Conservation (phyloP, 2,329 filamentous ascomycete genomes). For the Ilyonectria robusta region DNA sequence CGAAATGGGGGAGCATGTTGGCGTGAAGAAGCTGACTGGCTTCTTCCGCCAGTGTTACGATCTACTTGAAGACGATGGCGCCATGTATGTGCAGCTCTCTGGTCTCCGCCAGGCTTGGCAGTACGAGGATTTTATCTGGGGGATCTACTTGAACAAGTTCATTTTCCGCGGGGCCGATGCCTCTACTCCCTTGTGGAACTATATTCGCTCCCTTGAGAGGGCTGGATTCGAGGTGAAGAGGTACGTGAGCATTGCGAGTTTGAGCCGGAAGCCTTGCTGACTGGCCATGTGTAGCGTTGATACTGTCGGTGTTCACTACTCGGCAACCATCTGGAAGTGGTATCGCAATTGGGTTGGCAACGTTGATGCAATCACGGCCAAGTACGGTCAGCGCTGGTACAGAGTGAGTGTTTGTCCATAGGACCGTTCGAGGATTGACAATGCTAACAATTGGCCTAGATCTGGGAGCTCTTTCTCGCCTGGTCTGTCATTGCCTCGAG, state of each 20-base stretch:
- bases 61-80: conserved; percentile 94
- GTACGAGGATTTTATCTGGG: conserved; percentile 97
- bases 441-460: conserved; percentile 62
- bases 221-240: conserved; percentile 79
- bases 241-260: conserved; percentile 30
- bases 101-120: conserved; percentile 94
- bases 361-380: conserved; percentile 88
- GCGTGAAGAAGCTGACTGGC: conserved; percentile 82
- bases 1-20: conserved; percentile 98
- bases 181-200: conserved; percentile 88
- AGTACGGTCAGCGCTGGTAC: conserved; percentile 94
- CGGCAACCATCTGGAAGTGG: conserved; percentile 94
- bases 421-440: conserved; percentile 6
- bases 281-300: conserved; percentile 68
- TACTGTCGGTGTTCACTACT: conserved; percentile 94
- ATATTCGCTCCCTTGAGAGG: conserved; percentile 84
- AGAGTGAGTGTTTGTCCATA: conserved; percentile 70
- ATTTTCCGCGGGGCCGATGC: conserved; percentile 96
- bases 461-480: conserved; percentile 93
- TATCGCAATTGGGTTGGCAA: conserved; percentile 98
- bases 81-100: conserved; percentile 94
- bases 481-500: conserved; percentile 87
- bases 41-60: conserved; percentile 90
- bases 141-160: conserved; percentile 98
- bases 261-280: background rate